Evolutionary conservation across 345 rosid genomes (phyloP), one percentile per base, ranked within the genome.

Genomic region (Angophora floribunda): DNA sequence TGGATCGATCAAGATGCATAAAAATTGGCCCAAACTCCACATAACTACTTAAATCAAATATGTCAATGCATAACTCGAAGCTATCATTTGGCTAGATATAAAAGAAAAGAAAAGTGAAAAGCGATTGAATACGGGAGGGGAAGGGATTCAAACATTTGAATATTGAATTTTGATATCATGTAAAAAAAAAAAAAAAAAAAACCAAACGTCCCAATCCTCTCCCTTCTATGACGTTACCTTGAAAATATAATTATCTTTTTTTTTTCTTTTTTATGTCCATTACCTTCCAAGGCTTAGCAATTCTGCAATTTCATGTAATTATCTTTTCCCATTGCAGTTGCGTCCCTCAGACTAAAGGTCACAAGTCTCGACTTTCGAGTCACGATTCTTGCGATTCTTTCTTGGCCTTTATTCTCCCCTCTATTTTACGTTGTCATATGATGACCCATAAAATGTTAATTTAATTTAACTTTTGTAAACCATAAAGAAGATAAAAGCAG

Each of bases 141-240:
- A 55, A 21, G 61, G 11, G 26, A 55, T 55, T 55, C 28, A 11
- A 55, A 22, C 9, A 22, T 55, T 21, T 11, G 5, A 4, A 22
- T 55, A 22, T 55, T 8, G 4, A 7, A 55, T 55, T 55, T 53
- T 8, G 12, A 55, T 22, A 22, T 9, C 61, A 55, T 8, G 28
- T 55, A 12, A 55, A 55, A 55, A 50, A 45, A 45, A 45, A 51
- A 50, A 50, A 10, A 10, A 11, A 51, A 50, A 50, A 50, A 50
- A 9, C 1, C 2, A 2, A 49, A 49, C 12, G 51, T 49, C 3
- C 51, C 11, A 49, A 49, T 49, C 12, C 51, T 49, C 51, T 14
- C 13, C 4, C 51, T 50, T 9, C 11, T 4, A 51, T 3, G 13
- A 1, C 0, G 0, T 49, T 49, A 10, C 51, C 11, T 49, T 49